Evolutionary conservation across 108 stramenopile genomes (phyloP), one percentile per base, ranked within the genome.

Genomic region (Cyclotella sp.): DNA sequence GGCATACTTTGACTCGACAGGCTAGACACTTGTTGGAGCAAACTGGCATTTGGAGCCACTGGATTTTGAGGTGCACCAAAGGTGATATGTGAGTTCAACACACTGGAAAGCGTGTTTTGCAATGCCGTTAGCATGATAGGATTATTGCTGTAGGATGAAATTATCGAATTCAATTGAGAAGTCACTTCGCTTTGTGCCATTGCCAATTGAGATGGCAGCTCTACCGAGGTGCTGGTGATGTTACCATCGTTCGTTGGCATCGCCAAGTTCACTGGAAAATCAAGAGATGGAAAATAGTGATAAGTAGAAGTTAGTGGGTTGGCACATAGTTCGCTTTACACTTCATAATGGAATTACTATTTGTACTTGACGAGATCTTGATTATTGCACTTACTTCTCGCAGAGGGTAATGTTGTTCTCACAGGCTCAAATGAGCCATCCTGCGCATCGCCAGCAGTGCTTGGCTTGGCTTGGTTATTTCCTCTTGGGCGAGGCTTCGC

Each of bases 81-180:
- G 3, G 16, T 21, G 9, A 64, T 0, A 26, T 44, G 45, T 21
- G 14, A 15, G 45, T 1, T 64, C 22, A 45, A 1, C 8, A 45
- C 18, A 46, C 13, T 64, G 16, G 63, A 45, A 3, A 64, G 9
- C 8, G 43, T 47, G 26, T 22, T 14, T 19, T 64, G 63, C 24
- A 64, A 45, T 18, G 63, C 18, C 24, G 63, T 45, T 22, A 64
- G 43, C 43, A 64, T 45, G 6, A 30, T 22, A 22, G 44, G 21
- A 29, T 45, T 47, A 24, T 64, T 44, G 43, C 26, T 22, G 45
- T 64, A 64, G 9, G 45, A 47, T 22, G 63, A 64, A 16, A 64
- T 64, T 22, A 64, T 44, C 24, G 63, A 45, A 61, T 39, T 30
- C 29, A 61, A 21, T 39, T 61, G 60, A 61, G 60, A 61, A 1